A percentile compares a stretch with the other conserved stretches of the same genome.
Conservation (phyloP, 2,329 filamentous ascomycete species). For the Colletotrichum agaves region DNA sequence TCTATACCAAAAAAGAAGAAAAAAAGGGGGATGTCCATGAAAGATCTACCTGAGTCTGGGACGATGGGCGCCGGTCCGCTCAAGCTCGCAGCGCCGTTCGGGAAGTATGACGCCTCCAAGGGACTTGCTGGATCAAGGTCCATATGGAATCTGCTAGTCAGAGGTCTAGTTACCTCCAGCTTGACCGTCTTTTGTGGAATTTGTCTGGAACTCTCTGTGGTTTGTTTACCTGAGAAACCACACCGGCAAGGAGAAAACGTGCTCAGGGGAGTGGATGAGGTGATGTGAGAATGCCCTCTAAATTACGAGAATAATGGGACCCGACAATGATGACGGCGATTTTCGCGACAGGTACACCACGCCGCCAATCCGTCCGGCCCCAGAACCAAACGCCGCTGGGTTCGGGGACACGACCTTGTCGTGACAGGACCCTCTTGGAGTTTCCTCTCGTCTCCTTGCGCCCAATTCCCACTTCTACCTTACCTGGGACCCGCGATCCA, state of each 20-base stretch:
- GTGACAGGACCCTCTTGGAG: too few species aligned
- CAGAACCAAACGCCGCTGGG: background rate
- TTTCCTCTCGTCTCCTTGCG: background rate
- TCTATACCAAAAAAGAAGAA: background rate
- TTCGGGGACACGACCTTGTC: background rate
- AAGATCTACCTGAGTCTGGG: background rate
- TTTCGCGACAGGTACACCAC: too few species aligned
- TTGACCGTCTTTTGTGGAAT: slow-evolving; percentile 20
- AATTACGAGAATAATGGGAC: background rate
- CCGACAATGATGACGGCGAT: too few species aligned
- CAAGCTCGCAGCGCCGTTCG: slow-evolving; percentile 29
- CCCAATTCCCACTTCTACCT: slow-evolving; percentile 1
- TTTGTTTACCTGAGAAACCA: too few species aligned
- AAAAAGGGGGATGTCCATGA: background rate
- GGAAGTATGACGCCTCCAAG: slow-evolving; percentile 31
- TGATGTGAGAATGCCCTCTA: background rate
- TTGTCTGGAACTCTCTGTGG: slow-evolving; percentile 31
- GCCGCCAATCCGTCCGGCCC: background rate
- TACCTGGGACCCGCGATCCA: slow-evolving; percentile 1
- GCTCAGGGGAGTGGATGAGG: too few species aligned
- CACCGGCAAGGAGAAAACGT: background rate
- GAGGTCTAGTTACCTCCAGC: slow-evolving; percentile 16
- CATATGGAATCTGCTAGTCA: background rate
- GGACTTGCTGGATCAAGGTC: slow-evolving; percentile 3
- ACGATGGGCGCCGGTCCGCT: slow-evolving; percentile 17